Conservation (phyloP, 768 basidiomycete genomes). For the Mycena maculata region DNA sequence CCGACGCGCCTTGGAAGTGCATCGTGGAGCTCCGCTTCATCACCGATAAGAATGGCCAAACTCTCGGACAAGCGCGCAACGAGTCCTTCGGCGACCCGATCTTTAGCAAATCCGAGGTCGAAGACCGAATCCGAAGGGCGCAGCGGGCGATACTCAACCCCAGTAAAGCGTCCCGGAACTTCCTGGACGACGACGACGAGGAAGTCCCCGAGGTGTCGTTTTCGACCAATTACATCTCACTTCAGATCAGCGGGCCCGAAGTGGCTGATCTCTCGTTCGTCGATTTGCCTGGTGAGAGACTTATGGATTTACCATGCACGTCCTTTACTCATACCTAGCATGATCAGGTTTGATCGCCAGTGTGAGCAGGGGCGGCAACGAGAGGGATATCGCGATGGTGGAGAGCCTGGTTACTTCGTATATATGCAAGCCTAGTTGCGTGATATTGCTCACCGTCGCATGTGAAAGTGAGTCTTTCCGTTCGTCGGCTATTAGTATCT, state of each 20-base stretch:
- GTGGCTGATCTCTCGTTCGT: slow-evolving; percentile 75
- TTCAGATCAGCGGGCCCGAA: slow-evolving; percentile 68
- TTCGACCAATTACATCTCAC: slow-evolving; percentile 66
- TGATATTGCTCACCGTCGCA: slow-evolving; percentile 68
- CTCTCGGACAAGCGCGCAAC: slow-evolving; percentile 52
- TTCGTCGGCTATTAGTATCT: background rate
- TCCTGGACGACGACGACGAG: slow-evolving; percentile 54
- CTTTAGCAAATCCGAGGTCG: slow-evolving; percentile 62
- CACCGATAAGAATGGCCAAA: slow-evolving; percentile 52
- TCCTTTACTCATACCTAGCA: no score
- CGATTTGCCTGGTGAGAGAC: slow-evolving; percentile 70
- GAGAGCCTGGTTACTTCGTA: slow-evolving; percentile 67
- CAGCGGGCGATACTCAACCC: slow-evolving; percentile 77
- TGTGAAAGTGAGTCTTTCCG: slow-evolving; percentile 65
- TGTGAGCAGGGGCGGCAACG: slow-evolving; percentile 59
- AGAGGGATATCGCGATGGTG: slow-evolving; percentile 71
- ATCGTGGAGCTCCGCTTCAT: slow-evolving; percentile 59
- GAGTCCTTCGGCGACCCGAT: slow-evolving; percentile 62
- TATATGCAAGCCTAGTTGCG: slow-evolving; percentile 71
- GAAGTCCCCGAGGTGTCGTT: slow-evolving; percentile 51
- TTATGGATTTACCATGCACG: slow-evolving; percentile 36
- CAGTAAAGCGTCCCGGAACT: slow-evolving; percentile 41
- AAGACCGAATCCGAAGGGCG: slow-evolving; percentile 74
- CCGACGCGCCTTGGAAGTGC: slow-evolving; percentile 60
- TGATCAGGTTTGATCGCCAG: slow-evolving; percentile 73